A percentile compares a stretch with the other conserved stretches of the same genome.
Evolutionary conservation across 169 alveolate genomes (phyloP).

Genomic region (Eimeria praecox): DNA sequence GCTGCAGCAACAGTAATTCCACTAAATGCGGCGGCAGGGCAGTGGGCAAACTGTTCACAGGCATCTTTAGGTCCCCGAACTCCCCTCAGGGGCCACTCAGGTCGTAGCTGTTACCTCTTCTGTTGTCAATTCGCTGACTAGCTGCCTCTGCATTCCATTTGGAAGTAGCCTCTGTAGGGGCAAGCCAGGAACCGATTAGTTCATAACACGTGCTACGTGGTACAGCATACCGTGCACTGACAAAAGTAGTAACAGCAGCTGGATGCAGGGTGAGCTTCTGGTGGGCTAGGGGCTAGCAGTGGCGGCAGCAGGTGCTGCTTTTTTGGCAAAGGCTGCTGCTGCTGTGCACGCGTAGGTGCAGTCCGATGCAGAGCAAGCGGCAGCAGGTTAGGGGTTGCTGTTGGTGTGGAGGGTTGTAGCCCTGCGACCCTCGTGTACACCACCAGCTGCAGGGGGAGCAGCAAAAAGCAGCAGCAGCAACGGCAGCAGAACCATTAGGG

Average conservation of each 20-base stretch:
- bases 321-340: constrained; percentile 45
- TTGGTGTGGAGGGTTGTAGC: constrained; percentile 40
- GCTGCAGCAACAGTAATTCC: background rate
- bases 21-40: background rate
- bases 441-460: constrained; percentile 35
- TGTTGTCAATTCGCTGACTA: background rate
- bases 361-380: constrained; percentile 59
- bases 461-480: constrained; percentile 21
- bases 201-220: background rate
- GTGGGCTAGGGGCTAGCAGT: constrained; percentile 6
- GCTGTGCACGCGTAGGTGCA: background rate
- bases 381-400: constrained; percentile 33
- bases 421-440: background rate
- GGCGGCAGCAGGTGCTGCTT: constrained; percentile 55
- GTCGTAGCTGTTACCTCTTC: background rate
- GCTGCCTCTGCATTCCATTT: background rate
- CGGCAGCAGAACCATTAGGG: constrained; percentile 21
- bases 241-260: background rate
- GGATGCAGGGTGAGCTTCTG: background rate
- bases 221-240: background rate
- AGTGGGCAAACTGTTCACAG: background rate
- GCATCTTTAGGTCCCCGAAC: background rate
- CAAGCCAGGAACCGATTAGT: background rate
- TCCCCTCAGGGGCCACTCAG: background rate
- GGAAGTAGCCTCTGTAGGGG: background rate